A percentile compares a stretch with the other conserved stretches of the same genome.
phyloP scores from a whole-genome alignment of 129 eudicot species.

The Artemisia annua region DNA sequence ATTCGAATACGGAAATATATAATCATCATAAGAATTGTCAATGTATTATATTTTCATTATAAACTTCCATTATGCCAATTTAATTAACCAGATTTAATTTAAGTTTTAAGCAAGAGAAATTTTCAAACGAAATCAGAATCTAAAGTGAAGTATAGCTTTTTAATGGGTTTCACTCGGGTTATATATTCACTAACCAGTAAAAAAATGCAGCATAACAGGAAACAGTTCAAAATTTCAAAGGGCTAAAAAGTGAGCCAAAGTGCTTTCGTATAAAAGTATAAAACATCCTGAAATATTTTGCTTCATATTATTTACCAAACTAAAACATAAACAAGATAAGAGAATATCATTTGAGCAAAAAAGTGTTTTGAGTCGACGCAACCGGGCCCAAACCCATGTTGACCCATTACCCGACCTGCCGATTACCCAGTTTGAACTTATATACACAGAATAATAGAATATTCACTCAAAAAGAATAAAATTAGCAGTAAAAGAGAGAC shows the following conservation, averaged over 20 bases:
- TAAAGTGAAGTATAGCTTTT: no score
- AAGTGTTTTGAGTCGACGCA: not conserved
- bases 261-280: not conserved
- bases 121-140: no score
- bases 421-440: not conserved
- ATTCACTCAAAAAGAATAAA: not conserved
- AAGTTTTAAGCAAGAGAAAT: no score
- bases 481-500: slow-evolving; percentile 2
- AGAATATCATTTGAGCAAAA: not conserved
- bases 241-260: not conserved
- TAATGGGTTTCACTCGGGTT: no score
- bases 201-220: no score
- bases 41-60: not conserved
- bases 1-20: not conserved
- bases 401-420: not conserved
- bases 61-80: no score
- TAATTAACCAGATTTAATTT: no score
- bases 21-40: not conserved
- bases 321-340: not conserved
- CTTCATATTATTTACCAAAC: not conserved
- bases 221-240: no score
- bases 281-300: not conserved
- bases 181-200: no score
- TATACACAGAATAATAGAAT: not conserved
- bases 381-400: not conserved